Evolutionary conservation across 2,329 filamentous ascomycete species (phyloP), one percentile per base, ranked within the genome.

Genomic region (Alternaria triticina): DNA sequence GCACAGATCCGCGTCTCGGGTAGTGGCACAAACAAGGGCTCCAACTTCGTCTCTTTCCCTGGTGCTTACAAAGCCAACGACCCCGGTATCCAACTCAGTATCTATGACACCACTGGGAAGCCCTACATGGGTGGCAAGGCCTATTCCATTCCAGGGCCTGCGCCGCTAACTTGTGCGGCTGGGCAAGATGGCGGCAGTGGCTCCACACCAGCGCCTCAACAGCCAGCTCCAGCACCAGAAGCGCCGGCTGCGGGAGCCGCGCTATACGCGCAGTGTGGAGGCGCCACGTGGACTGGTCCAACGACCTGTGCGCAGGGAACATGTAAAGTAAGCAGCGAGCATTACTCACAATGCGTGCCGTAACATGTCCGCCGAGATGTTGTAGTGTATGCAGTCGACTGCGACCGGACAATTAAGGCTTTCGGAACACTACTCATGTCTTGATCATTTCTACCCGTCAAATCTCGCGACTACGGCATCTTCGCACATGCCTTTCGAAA

Each of bases 71-170:
- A 61, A 46, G 65, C 64, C 13, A 68, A 70, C 25, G 71, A 74
- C 28, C 60, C 71, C 2, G 70, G 71, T 11, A 63, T 74, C 36
- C 40, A 64, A 22, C 58, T 74, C 36, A 68, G 46, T 52, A 68
- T 72, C 47, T 72, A 72, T 36, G 66, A 71, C 20, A 66, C 45
- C 33, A 43, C 30, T 15, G 65, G 63, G 4, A 17, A 52, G 28
- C 63, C 69, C 17, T 68, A 68, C 45, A 68, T 70, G 59, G 66
- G 59, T 13, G 60, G 67, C 9, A 61, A 66, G 61, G 68, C 72
- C 9, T 86, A 86, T 64, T 80, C 72, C 7, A 80, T 86, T 52
- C 84, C 84, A 0, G 84, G 84, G 0, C 84, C 84, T 43, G 74
- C 78, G 6, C 70, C 85, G 2, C 84, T 86, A 61, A 79, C 73